Evolutionary conservation across 176 grass and related monocot species (phyloP), one percentile per base, ranked within the genome.

Genomic region (Lolium rigidum): DNA sequence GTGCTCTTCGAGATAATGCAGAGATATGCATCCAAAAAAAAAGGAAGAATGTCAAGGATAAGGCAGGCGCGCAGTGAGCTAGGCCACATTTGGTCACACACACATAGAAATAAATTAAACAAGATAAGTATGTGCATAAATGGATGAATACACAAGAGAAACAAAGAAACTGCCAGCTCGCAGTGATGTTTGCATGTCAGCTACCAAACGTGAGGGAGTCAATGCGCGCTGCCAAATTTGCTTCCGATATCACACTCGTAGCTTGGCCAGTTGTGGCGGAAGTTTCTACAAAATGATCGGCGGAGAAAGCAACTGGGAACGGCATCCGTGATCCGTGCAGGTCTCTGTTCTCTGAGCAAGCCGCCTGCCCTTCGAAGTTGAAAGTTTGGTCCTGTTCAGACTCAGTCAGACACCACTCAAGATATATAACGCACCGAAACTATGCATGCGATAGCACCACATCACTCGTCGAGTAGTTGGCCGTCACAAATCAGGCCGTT

Each of bases 161-260:
- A 67, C 31, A 13, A 43, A 43, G 41, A 43, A 88, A 72, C 39
- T 74, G 66, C 75, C 76, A 89, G 87, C 82, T 80, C 55, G 80
- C 44, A 73, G 28, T 79, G 82, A 89, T 80, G 82, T 80, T 28
- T 84, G 57, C 76, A 35, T 35, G 31, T 35, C 57, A 89, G 16
- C 87, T 80, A 74, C 87, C 82, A 85, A 78, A 74, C 54, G 26
- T 63, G 21, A 22, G 13, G 31, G 70, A 84, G 68, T 67, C 87
- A 84, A 84, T 74, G 74, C 3, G 55, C 22, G 66, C 76, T 61
- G 82, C 82, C 82, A 89, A 89, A 85, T 75, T 74, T 46, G 56
- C 76, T 24, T 17, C 41, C 81, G 51, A 74, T 77, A 73, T 73
- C 31, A 35, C 31, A 35, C 31, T 35, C 31, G 31, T 35, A 20